Evolutionary conservation across 2,329 filamentous ascomycete species (phyloP).

Genomic region (Fusarium virguliforme): DNA sequence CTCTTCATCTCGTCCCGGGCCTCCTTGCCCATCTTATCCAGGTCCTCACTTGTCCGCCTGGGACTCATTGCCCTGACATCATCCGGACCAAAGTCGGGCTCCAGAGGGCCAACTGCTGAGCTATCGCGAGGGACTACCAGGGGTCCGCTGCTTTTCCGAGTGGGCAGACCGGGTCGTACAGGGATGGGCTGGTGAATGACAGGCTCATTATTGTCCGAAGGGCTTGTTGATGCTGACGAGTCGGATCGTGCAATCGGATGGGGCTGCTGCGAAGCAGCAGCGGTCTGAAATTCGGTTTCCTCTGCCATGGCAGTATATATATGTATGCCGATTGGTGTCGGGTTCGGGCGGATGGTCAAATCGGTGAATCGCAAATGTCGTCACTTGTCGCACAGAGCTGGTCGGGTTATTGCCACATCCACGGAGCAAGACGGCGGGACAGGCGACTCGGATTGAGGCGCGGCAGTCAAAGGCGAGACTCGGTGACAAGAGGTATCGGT

Average conservation of each 20-base stretch:
- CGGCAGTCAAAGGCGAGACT: conserved; percentile 6
- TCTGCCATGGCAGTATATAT: conserved; percentile 43
- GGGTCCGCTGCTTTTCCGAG: conserved; percentile 84
- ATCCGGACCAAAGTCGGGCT: conserved; percentile 85
- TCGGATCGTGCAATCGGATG: conserved; percentile 60
- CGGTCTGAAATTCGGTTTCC: conserved; percentile 46
- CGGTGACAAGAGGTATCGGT: conserved; percentile 27
- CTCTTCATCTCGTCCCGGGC: conserved; percentile 77
- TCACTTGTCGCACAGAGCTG: conserved; percentile 31
- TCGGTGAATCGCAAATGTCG: conserved; percentile 19
- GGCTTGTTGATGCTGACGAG: conserved; percentile 55
- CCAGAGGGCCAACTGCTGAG: conserved; percentile 79
- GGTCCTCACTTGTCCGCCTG: conserved; percentile 88
- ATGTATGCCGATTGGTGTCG: background rate
- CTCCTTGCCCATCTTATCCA: conserved; percentile 88
- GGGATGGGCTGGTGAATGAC: conserved; percentile 68
- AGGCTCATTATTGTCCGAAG: conserved; percentile 57
- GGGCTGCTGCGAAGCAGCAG: conserved; percentile 47
- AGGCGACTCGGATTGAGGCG: conserved; percentile 16
- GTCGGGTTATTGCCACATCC: conserved; percentile 28
- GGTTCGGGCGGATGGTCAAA: background rate
- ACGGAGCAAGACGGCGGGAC: conserved; percentile 14
- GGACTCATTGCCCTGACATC: conserved; percentile 97
- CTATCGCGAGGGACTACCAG: conserved; percentile 86
- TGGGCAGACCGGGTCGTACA: conserved; percentile 77